Evolutionary conservation across 768 basidiomycete genomes (phyloP).

Genomic region (Nidularia pulvinata): DNA sequence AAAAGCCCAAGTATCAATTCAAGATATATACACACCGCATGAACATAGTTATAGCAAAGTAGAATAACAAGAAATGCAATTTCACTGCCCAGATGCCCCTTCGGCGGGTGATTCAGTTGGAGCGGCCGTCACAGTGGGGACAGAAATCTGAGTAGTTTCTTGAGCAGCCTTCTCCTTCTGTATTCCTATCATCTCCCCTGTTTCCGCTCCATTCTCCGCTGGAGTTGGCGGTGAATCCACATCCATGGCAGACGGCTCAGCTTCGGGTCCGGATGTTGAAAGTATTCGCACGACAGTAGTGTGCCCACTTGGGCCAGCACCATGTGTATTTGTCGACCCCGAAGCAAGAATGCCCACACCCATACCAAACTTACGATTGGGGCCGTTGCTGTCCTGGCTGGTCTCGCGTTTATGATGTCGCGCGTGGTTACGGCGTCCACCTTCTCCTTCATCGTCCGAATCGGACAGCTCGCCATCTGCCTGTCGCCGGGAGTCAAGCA

Average conservation of each 20-base stretch:
- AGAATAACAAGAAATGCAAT: not conserved
- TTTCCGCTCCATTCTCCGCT: conserved; percentile 16
- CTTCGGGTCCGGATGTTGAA: conserved; percentile 19
- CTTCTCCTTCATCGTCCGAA: conserved; percentile 97
- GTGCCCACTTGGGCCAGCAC: conserved; percentile 76
- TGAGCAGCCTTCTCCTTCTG: not conserved
- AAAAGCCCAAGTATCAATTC: no score
- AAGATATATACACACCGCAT: no score
- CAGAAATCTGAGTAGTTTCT: no score
- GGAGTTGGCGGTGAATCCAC: conserved; percentile 35
- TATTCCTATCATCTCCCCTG: not conserved
- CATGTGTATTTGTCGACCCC: conserved; percentile 58
- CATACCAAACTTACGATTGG: conserved; percentile 56
- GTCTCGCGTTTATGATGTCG: conserved; percentile 56
- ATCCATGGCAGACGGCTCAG: conserved; percentile 34
- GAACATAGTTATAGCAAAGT: no score
- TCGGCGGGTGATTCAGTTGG: not conserved
- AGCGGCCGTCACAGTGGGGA: not conserved
- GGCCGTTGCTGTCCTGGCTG: conserved; percentile 39
- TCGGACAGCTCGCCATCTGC: conserved; percentile 91
- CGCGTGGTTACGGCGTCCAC: conserved; percentile 72
- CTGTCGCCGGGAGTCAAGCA: conserved; percentile 82
- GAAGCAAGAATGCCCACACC: conserved; percentile 74
- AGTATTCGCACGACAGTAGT: conserved; percentile 50
- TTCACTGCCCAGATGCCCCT: not conserved